These are phyloP conservation scores for Amphibolis antarctica DNA, from an alignment of 106 monocot genomes.

Conservation along the genomic window DNA sequence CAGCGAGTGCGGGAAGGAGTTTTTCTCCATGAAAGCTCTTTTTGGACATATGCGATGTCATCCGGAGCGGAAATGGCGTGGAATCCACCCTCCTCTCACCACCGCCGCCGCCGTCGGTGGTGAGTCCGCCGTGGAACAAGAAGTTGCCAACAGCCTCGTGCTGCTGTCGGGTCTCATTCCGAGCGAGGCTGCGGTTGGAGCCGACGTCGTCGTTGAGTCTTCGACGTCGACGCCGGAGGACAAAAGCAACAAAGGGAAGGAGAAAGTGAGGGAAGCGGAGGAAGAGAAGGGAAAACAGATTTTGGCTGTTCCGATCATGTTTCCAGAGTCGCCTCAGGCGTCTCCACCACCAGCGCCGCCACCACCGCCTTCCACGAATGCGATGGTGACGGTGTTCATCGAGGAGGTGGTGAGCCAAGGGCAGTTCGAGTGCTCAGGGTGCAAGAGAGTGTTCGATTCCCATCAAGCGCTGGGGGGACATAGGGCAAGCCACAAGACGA, in stretches of 20 bases:
- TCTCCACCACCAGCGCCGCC: background rate
- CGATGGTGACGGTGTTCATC: background rate
- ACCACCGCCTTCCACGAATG: background rate
- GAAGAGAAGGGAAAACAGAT: background rate
- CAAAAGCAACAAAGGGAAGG: background rate
- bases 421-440: conserved; percentile 5
- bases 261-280: too few relatives aligned
- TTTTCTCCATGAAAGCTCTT: conserved; percentile 67
- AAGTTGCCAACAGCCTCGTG: conserved; percentile 30
- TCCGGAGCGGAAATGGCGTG: conserved; percentile 64
- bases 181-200: too few relatives aligned
- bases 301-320: background rate
- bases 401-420: background rate
- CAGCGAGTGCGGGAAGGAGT: conserved; percentile 56
- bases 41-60: conserved; percentile 89
- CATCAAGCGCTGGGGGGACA: conserved; percentile 27
- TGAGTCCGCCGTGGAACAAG: conserved; percentile 5
- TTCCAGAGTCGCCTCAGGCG: background rate
- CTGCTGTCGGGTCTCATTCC: conserved; percentile 10
- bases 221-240: too few relatives aligned
- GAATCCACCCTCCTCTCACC: conserved; percentile 42
- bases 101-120: background rate
- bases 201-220: too few relatives aligned
- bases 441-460: conserved; percentile 21
- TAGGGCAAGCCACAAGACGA: conserved; percentile 23